These are phyloP conservation scores for Pseudocercospora fijiensis DNA, from an alignment of 2,329 filamentous ascomycete genomes.

Conservation along the genomic window DNA sequence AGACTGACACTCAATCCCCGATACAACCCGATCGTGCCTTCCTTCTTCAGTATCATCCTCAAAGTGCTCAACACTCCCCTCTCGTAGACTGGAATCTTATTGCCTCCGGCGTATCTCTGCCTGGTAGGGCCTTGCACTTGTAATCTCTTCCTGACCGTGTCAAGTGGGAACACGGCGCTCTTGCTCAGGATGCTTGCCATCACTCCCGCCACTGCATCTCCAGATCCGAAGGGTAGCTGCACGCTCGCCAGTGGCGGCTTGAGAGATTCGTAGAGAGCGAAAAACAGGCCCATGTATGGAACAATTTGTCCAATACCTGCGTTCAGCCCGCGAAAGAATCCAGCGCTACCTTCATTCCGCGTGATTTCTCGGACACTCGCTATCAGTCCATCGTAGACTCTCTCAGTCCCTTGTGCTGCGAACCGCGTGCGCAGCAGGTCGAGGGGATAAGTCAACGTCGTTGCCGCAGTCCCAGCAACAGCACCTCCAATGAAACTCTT, in stretches of 20 bases:
- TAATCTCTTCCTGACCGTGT: conserved; percentile 86
- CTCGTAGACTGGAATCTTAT: conserved; percentile 80
- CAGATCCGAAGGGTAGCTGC: conserved; percentile 64
- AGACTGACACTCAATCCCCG: conserved; percentile 84
- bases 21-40: conserved; percentile 80
- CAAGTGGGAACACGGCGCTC: conserved; percentile 86
- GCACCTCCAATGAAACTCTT: conserved; percentile 85
- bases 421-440: conserved; percentile 92
- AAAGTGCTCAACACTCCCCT: conserved; percentile 67
- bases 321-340: conserved; percentile 84
- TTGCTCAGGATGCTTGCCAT: conserved; percentile 79
- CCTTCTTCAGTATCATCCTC: conserved; percentile 63
- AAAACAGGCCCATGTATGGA: conserved; percentile 97
- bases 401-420: conserved; percentile 82
- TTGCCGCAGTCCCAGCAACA: conserved; percentile 76
- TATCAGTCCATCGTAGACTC: conserved; percentile 72
- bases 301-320: conserved; percentile 85
- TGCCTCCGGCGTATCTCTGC: conserved; percentile 63
- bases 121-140: conserved; percentile 93
- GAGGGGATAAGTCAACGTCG: conserved; percentile 82
- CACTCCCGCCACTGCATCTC: conserved; percentile 80
- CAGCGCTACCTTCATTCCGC: conserved; percentile 68
- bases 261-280: conserved; percentile 79
- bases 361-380: conserved; percentile 71
- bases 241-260: conserved; percentile 46